These are phyloP conservation scores for Penstemon newberryi DNA, from an alignment of 257 asterid species.

Conservation along the genomic window DNA sequence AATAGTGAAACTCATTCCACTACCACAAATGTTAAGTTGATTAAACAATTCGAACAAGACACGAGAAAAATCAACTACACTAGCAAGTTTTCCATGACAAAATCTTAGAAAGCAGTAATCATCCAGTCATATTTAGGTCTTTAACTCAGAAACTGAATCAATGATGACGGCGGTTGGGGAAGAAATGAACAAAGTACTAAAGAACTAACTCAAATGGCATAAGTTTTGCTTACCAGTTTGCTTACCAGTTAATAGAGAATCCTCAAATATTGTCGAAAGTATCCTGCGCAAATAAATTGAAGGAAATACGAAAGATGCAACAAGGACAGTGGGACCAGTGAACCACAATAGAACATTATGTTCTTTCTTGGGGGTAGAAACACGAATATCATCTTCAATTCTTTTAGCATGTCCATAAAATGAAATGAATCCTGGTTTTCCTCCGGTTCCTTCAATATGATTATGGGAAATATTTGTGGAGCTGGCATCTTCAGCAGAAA, in stretches of 20 bases:
- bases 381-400: slow-evolving; percentile 39
- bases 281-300: slow-evolving; percentile 90
- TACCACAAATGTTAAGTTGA: neutral
- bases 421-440: slow-evolving; percentile 84
- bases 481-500: slow-evolving; percentile 46
- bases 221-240: slow-evolving; percentile 44
- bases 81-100: neutral
- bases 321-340: slow-evolving; percentile 84
- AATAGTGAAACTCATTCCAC: neutral
- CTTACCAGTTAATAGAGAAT: slow-evolving; percentile 87
- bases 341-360: slow-evolving; percentile 66
- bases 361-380: slow-evolving; percentile 40
- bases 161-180: neutral
- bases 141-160: slow-evolving; percentile 7
- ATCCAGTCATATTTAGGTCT: slow-evolving; percentile 6
- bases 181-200: slow-evolving; percentile 6
- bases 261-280: slow-evolving; percentile 80
- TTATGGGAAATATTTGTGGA: slow-evolving; percentile 32
- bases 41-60: neutral
- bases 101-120: neutral
- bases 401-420: slow-evolving; percentile 49
- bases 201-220: slow-evolving; percentile 22
- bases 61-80: neutral
- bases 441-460: slow-evolving; percentile 50
- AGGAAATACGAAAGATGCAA: slow-evolving; percentile 87